Conservation (phyloP, 352 stramenopile genomes). For the Phytopythium mirpurense region DNA sequence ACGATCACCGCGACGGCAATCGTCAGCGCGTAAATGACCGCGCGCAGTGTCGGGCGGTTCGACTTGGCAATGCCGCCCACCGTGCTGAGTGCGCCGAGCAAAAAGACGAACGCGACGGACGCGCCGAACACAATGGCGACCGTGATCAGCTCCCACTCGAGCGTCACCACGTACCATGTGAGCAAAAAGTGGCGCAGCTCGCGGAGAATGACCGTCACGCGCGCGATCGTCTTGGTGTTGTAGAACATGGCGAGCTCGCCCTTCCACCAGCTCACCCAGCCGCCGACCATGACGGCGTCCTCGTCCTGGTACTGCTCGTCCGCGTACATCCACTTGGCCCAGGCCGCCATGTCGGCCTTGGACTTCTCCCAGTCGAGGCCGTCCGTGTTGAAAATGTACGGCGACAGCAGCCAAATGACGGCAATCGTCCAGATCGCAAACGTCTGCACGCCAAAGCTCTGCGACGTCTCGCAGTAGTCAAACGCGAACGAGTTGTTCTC, state of each 20-base stretch:
- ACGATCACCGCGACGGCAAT: constrained; percentile 29
- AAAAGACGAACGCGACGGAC: constrained; percentile 43
- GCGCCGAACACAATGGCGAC: constrained; percentile 57
- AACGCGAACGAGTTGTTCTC: constrained; percentile 38
- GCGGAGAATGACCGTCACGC: constrained; percentile 68
- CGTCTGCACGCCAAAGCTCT: constrained; percentile 75
- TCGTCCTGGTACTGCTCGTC: constrained; percentile 52
- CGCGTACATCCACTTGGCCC: constrained; percentile 83
- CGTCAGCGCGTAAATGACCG: constrained; percentile 40
- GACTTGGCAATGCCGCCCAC: constrained; percentile 24
- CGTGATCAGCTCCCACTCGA: constrained; percentile 47
- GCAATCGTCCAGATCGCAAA: constrained; percentile 80
- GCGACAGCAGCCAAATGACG: constrained; percentile 65
- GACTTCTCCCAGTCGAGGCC: constrained; percentile 82
- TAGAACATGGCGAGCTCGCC: constrained; percentile 64
- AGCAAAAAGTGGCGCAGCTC: constrained; percentile 79
- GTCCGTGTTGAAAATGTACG: constrained; percentile 86
- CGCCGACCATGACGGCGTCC: constrained; percentile 56
- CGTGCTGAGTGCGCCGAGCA: constrained; percentile 45
- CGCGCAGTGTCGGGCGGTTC: constrained; percentile 34
- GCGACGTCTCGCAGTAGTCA: constrained; percentile 63
- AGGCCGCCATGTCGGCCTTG: constrained; percentile 66
- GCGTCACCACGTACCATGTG: constrained; percentile 81
- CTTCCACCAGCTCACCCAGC: constrained; percentile 86
- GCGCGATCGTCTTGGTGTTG: constrained; percentile 63